phyloP scores from a whole-genome alignment of 192 early-diverging fungal genomes.

The Coemansia sp. region DNA sequence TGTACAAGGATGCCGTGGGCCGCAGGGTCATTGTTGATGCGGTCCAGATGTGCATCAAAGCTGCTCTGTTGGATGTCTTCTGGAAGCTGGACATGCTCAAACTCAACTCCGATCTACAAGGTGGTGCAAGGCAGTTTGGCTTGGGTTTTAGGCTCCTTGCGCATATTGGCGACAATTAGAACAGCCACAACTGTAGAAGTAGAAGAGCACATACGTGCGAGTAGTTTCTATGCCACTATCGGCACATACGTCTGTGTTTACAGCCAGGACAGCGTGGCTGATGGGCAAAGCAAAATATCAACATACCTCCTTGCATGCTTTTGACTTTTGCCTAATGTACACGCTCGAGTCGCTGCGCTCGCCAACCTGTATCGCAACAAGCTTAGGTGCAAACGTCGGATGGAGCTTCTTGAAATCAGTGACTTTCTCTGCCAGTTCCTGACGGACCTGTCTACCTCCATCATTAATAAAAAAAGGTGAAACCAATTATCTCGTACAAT shows the following conservation, averaged over 20 bases:
- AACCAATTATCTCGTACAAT: no score
- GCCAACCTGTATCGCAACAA: conserved; percentile 92
- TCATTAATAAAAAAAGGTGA: no score
- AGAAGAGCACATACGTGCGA: not conserved
- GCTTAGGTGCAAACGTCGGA: conserved; percentile 75
- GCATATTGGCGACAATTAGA: no score
- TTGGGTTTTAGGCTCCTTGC: no score
- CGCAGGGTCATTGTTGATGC: conserved; percentile 73
- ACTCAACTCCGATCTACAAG: conserved; percentile 70
- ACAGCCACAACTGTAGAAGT: no score
- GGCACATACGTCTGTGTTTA: not conserved
- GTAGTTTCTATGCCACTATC: not conserved
- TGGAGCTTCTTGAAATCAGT: conserved; percentile 59
- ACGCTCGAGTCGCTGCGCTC: conserved; percentile 88
- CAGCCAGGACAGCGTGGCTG: not conserved
- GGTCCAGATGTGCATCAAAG: conserved; percentile 65
- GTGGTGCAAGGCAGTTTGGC: not conserved
- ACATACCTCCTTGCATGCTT: conserved; percentile 73
- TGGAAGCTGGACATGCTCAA: conserved; percentile 67
- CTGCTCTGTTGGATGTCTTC: conserved; percentile 66
- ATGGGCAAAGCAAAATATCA: conserved; percentile 33
- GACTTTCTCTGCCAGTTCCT: conserved; percentile 68
- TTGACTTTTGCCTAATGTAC: conserved; percentile 92
- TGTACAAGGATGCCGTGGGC: conserved; percentile 98
- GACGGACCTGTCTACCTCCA: conserved; percentile 57